phyloP scores from a whole-genome alignment of 116 monocot species.

The Posidonia oceanica region DNA sequence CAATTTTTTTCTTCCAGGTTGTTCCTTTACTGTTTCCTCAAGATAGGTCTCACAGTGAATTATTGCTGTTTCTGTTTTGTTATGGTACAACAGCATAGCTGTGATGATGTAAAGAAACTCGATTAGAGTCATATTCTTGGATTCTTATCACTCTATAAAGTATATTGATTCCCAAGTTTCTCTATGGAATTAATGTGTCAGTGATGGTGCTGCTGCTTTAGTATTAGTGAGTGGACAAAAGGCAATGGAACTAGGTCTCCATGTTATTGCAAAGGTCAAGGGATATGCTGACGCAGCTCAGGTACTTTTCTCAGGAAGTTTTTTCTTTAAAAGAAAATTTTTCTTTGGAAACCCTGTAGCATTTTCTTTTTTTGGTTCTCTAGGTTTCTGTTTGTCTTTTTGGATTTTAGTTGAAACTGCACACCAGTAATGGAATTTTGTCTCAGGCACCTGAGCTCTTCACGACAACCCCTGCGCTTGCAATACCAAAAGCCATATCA shows the following conservation, averaged over 20 bases:
- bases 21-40: too few relatives aligned
- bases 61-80: too few relatives aligned
- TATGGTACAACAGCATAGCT: too few relatives aligned
- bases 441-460: constrained; percentile 86
- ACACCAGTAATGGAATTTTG: not conserved
- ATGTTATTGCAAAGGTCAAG: constrained; percentile 76
- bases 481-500: constrained; percentile 93
- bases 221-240: constrained; percentile 89
- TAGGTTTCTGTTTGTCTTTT: not conserved
- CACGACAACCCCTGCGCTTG: constrained; percentile 88
- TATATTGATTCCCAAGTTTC: not conserved
- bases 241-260: constrained; percentile 71
- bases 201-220: constrained; percentile 98
- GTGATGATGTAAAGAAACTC: too few relatives aligned
- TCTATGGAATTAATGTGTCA: constrained; percentile 10
- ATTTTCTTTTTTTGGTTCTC: not conserved
- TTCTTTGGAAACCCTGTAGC: not conserved
- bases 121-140: not conserved
- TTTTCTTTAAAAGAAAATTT: too few relatives aligned
- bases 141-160: not conserved
- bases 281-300: constrained; percentile 98
- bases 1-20: too few relatives aligned
- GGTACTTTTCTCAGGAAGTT: constrained; percentile 24
- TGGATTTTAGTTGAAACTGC: not conserved
- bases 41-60: too few relatives aligned